Percentiles rank a stretch among this genome's conserved stretches.
These are phyloP conservation scores for Zopfia rhizophila DNA, from an alignment of 2,329 filamentous ascomycete genomes.

Conservation along the genomic window DNA sequence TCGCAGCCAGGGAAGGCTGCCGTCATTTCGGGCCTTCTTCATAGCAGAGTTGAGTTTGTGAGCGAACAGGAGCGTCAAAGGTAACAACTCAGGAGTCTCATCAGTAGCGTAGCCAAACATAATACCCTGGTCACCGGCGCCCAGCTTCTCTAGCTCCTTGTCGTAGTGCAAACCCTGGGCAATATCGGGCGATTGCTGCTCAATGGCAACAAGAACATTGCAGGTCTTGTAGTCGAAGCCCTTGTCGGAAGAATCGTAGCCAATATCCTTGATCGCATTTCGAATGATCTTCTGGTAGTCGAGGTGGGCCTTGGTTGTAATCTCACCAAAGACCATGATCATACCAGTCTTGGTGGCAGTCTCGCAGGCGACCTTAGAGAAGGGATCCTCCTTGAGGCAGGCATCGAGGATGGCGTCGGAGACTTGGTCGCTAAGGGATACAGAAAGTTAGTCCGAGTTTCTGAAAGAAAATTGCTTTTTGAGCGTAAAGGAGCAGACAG, in stretches of 20 bases:
- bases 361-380: conserved; percentile 99
- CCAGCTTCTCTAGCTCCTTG: conserved; percentile 94
- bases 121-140: conserved; percentile 99
- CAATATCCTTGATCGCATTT: conserved; percentile 95
- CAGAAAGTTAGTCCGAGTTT: conserved; percentile 10
- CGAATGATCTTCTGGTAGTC: conserved; percentile 99
- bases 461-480: conserved; percentile 2
- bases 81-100: conserved; percentile 97
- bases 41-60: conserved; percentile 98
- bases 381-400: conserved; percentile 91
- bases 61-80: conserved; percentile 90
- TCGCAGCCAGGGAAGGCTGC: conserved; percentile 89
- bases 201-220: conserved; percentile 98
- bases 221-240: conserved; percentile 99
- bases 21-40: conserved; percentile 87
- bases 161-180: conserved; percentile 99
- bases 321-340: conserved; percentile 89
- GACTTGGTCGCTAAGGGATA: conserved; percentile 79
- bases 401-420: conserved; percentile 99
- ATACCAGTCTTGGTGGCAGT: conserved; percentile 99
- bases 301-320: conserved; percentile 93
- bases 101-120: conserved; percentile 99
- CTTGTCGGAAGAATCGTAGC: conserved; percentile 96
- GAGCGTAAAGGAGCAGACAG: not conserved
- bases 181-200: conserved; percentile 99